phyloP scores from a whole-genome alignment of 768 basidiomycete genomes.

The Pulveroboletus sp. region DNA sequence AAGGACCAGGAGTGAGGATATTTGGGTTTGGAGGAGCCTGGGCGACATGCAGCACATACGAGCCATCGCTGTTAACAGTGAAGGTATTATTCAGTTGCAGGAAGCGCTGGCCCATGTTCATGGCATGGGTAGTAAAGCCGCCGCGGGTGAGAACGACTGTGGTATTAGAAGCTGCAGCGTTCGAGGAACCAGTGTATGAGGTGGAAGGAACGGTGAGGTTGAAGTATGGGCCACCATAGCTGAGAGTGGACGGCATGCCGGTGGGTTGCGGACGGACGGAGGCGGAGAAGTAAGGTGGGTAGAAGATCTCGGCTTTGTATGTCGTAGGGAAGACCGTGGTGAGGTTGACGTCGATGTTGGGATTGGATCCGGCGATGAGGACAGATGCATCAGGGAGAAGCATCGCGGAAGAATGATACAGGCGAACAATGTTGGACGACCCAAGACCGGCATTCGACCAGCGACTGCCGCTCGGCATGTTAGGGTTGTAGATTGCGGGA shows the following conservation, averaged over 20 bases:
- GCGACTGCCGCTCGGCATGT: constrained; percentile 60
- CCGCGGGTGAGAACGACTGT: constrained; percentile 77
- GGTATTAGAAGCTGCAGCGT: constrained; percentile 68
- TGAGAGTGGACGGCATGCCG: constrained; percentile 67
- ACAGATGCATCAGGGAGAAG: constrained; percentile 85
- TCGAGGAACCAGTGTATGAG: constrained; percentile 61
- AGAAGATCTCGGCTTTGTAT: constrained; percentile 84
- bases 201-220: constrained; percentile 64
- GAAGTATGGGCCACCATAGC: constrained; percentile 82
- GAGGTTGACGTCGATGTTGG: constrained; percentile 79
- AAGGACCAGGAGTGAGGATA: constrained; percentile 87
- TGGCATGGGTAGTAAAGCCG: constrained; percentile 82
- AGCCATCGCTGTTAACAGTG: constrained; percentile 72
- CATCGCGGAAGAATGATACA: constrained; percentile 91
- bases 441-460: constrained; percentile 69
- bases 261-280: constrained; percentile 60
- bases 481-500: constrained; percentile 82
- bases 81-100: constrained; percentile 84
- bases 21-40: constrained; percentile 84
- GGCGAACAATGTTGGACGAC: constrained; percentile 64
- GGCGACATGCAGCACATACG: constrained; percentile 72
- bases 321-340: constrained; percentile 66
- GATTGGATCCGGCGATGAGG: constrained; percentile 88
- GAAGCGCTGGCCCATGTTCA: constrained; percentile 88
- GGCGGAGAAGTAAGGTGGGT: constrained; percentile 83